Conservation (phyloP, 306 rosid genomes). For the Citrullus colocynthis region DNA sequence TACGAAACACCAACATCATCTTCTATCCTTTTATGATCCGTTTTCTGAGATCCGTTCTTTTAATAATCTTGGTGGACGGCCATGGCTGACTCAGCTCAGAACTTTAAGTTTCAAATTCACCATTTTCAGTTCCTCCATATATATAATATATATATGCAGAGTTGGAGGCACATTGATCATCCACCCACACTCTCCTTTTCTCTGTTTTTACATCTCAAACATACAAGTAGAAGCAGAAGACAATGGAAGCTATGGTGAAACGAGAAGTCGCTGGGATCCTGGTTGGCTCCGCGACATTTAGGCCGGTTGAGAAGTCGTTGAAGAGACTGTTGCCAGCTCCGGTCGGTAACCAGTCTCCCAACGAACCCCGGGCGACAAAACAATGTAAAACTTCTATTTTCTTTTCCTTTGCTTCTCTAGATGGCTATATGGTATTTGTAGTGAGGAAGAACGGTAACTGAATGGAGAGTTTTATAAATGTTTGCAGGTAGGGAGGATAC, state of each 20-base stretch:
- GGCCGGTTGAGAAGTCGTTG: conserved; percentile 10
- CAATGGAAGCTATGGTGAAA: conserved; percentile 20
- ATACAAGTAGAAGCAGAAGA: background rate
- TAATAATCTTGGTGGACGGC: conserved; percentile 17
- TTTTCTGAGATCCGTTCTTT: conserved; percentile 11
- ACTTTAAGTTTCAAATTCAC: conserved; percentile 5
- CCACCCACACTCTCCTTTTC: background rate
- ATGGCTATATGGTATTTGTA: background rate
- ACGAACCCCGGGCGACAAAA: conserved; percentile 6
- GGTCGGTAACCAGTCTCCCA: background rate
- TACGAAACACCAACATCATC: conserved; percentile 23
- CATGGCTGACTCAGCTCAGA: conserved; percentile 18
- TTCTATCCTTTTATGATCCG: conserved; percentile 1
- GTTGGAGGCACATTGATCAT: background rate
- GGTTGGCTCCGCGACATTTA: conserved; percentile 6
- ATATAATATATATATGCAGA: conserved; percentile 5
- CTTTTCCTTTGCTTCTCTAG: background rate
- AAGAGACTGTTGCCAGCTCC: conserved; percentile 23
- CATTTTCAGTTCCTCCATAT: background rate
- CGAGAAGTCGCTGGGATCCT: conserved; percentile 24
- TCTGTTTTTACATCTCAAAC: background rate
- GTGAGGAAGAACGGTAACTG: background rate
- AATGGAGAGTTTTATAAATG: background rate
- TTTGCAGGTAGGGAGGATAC: conserved; percentile 12
- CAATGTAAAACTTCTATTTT: conserved; percentile 8